Evolutionary conservation across 2,329 filamentous ascomycete genomes (phyloP), one percentile per base, ranked within the genome.

Genomic region (Colletotrichum orbiculare): DNA sequence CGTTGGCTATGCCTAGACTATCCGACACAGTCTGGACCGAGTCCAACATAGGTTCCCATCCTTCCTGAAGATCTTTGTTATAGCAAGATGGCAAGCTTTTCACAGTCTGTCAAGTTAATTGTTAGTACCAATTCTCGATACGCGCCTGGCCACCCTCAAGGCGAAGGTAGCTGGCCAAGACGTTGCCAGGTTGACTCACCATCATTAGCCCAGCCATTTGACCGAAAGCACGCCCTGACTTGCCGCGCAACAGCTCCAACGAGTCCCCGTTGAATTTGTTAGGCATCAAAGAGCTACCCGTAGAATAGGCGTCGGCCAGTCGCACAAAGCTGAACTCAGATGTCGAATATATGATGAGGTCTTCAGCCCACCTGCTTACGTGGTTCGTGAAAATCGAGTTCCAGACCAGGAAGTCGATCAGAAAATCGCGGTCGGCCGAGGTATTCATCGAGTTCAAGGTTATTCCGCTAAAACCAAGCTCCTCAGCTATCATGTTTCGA

Each of bases 21-120:
- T 93, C 90, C 63, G 84, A 85, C 61, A 93, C 82, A 50, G 90
- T 92, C 80, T 91, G 89, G 76, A 92, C 85, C 72, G 89, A 87
- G 77, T 94, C 91, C 61, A 94, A 84, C 76, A 94, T 85, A 8
- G 91, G 90, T 79, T 93, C 89, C 66, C 92, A 89, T 45, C 87
- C 88, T 76, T 94, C 91, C 75, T 94, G 91, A 47, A 92, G 75
- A 74, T 94, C 90, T 76, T 93, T 92, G 81, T 92, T 92, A 79
- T 94, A 94, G 33, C 89, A 91, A 38, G 84, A 86, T 15, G 91
- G 90, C 45, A 93, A 84, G 59, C 90, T 89, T 70, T 80, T 80
- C 65, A 76, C 79, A 54, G 82, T 91, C 82, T 75, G 11, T 38
- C 10, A 67, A 57, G 57, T 68, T 42, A 53, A 61, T 46, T 56